Conservation (phyloP, 2,329 filamentous ascomycete genomes). For the Fusarium abutilonis region DNA sequence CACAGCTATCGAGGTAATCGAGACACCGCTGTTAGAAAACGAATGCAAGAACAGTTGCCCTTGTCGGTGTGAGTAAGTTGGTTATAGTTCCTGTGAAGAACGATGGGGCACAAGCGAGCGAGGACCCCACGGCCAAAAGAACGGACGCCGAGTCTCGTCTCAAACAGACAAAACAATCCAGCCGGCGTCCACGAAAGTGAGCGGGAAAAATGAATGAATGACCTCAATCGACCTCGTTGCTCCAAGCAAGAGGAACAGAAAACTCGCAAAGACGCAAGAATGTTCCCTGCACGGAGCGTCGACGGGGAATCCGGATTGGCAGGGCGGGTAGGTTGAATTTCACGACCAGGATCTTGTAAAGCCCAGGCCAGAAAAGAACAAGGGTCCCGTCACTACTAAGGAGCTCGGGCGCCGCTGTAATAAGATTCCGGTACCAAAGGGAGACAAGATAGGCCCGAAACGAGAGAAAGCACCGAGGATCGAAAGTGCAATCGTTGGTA, state of each 20-base stretch:
- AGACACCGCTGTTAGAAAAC: conserved; percentile 25
- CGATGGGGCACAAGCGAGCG: conserved; percentile 25
- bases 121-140: conserved; percentile 32
- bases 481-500: conserved; percentile 19
- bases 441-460: conserved; percentile 23
- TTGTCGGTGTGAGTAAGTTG: conserved; percentile 27
- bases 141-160: conserved; percentile 37
- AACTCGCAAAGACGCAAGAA: conserved; percentile 39
- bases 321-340: conserved; percentile 39
- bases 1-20: conserved; percentile 29
- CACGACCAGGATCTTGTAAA: conserved; percentile 26
- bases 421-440: conserved; percentile 22
- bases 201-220: conserved; percentile 13
- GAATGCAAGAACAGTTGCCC: conserved; percentile 30
- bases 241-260: conserved; percentile 33
- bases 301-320: conserved; percentile 44
- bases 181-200: conserved; percentile 36
- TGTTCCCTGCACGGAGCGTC: conserved; percentile 38
- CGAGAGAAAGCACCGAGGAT: conserved; percentile 30
- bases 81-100: conserved; percentile 27
- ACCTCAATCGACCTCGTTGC: conserved; percentile 3
- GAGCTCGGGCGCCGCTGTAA: conserved; percentile 37
- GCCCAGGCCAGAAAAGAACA: conserved; percentile 28
- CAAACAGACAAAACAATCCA: conserved; percentile 39
- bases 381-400: conserved; percentile 30